Percentiles rank a stretch among this genome's conserved stretches.
Conservation (phyloP, 2,329 filamentous ascomycete species). For the Iodosphaeria phyllophila region DNA sequence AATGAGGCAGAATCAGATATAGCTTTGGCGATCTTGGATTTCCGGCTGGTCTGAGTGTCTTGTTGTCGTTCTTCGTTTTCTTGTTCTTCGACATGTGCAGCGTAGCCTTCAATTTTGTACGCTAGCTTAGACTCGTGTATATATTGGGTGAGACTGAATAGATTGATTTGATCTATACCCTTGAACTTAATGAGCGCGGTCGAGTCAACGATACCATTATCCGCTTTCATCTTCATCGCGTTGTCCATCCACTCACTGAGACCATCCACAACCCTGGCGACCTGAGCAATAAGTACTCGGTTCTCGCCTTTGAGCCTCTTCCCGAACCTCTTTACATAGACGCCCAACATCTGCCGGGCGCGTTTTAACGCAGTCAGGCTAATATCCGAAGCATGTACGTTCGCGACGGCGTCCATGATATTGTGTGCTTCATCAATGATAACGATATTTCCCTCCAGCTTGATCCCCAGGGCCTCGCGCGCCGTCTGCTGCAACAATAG, state of each 20-base stretch:
- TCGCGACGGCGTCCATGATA: constrained; percentile 83
- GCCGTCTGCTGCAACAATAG: constrained; percentile 74
- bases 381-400: constrained; percentile 67
- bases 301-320: constrained; percentile 83
- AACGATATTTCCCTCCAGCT: constrained; percentile 73
- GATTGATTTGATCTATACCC: constrained; percentile 85
- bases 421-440: constrained; percentile 97
- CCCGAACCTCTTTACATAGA: constrained; percentile 75
- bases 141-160: constrained; percentile 75
- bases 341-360: constrained; percentile 56
- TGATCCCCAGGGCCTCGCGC: constrained; percentile 71
- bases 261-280: constrained; percentile 67
- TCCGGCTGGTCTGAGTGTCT: too few species aligned
- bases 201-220: constrained; percentile 51
- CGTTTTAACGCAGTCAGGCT: constrained; percentile 52
- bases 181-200: constrained; percentile 62
- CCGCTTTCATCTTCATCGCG: constrained; percentile 24
- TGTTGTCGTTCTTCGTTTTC: too few species aligned
- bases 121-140: constrained; percentile 84
- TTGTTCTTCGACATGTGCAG: constrained; percentile 37
- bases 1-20: constrained; percentile 9
- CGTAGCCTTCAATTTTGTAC: constrained; percentile 86
- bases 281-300: constrained; percentile 75
- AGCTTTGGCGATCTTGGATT: too few species aligned
- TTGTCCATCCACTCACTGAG: constrained; percentile 49